Evolutionary conservation across 139 green algal genomes (phyloP), one percentile per base, ranked within the genome.

Genomic region (Chlorella sp.): DNA sequence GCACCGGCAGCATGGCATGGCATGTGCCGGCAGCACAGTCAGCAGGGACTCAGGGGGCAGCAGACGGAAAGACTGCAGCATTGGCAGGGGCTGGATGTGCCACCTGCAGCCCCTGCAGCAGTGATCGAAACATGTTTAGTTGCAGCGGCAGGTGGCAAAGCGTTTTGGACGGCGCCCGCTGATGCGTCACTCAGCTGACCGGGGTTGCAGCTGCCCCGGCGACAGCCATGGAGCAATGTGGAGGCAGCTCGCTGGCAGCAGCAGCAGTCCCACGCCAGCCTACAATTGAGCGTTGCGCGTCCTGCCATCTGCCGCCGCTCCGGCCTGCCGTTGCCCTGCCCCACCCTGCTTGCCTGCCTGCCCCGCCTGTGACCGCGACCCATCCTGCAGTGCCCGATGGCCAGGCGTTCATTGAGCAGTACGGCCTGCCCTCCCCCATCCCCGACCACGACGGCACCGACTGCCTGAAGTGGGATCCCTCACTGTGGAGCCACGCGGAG

Each of bases 361-460:
- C 15, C 22, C 3, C 48, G 48, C 9, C 77, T 83, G 77, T 24
- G 32, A 7, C 77, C 2, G 30, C 32, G 12, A 3, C 32, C 26
- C 21, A n/a, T 86, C 16, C 60, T 69, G 84, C 85, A 82, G 85
- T 89, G 32, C 85, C 85, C 30, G 85, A 89, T 71, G 85, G 85
- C 28, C 85, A 89, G 19, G 87, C 77, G 12, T 92, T 91, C 39
- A 76, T 91, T 22, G 93, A 95, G 71, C 57, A 88, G 42, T 89
- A 90, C 48, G 93, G 91, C 15, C 39, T 73, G 32, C 83, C 94
- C 15, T 86, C 88, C 53, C 91, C 91, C 42, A 77, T 93, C 9
- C 96, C 97, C 24, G 92, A 94, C 32, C 96, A 98, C 88, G 96
- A 99, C 89, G 97, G 97, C 78, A 98, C 97, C 0, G 95, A 97